Conservation (phyloP, 176 grass and related monocot species). For the Ananas comosus region DNA sequence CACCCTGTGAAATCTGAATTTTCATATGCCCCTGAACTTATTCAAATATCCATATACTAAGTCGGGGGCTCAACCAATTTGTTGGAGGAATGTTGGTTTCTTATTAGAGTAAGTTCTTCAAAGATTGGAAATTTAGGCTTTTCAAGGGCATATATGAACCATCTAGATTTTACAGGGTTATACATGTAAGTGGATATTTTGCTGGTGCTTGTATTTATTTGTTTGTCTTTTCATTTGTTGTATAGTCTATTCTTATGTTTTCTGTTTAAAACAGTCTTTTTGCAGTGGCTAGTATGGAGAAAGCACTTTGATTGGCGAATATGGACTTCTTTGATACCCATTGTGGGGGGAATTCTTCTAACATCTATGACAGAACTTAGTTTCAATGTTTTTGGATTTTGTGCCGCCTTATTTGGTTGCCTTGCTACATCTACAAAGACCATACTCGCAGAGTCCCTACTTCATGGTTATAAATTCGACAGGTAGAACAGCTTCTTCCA, state of each 20-base stretch:
- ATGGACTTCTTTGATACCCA: slow-evolving; percentile 85
- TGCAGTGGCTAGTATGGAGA: slow-evolving; percentile 92
- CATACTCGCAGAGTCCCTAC: slow-evolving; percentile 88
- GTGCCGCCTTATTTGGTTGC: slow-evolving; percentile 84
- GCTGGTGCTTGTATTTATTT: background rate
- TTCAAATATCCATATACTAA: no score
- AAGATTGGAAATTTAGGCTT: no score
- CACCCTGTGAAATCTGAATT: no score
- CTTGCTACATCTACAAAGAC: slow-evolving; percentile 95
- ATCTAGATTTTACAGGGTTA: no score
- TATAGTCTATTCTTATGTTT: slow-evolving; percentile 16
- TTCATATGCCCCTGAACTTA: no score
- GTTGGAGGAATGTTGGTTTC: no score
- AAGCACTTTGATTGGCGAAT: slow-evolving; percentile 90
- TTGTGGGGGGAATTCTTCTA: slow-evolving; percentile 88
- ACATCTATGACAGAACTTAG: slow-evolving; percentile 93
- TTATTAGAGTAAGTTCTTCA: no score
- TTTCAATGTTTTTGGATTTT: slow-evolving; percentile 95
- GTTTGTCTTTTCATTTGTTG: background rate
- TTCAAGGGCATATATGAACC: no score
- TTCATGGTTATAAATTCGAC: slow-evolving; percentile 98
- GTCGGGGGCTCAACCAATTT: no score
- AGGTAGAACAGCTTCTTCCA: slow-evolving; percentile 32
- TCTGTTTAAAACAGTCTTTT: slow-evolving; percentile 50
- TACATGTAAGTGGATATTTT: no score